These are phyloP conservation scores for Coemansia sp. DNA, from an alignment of 371 early-diverging fungal genomes.

Conservation along the genomic window DNA sequence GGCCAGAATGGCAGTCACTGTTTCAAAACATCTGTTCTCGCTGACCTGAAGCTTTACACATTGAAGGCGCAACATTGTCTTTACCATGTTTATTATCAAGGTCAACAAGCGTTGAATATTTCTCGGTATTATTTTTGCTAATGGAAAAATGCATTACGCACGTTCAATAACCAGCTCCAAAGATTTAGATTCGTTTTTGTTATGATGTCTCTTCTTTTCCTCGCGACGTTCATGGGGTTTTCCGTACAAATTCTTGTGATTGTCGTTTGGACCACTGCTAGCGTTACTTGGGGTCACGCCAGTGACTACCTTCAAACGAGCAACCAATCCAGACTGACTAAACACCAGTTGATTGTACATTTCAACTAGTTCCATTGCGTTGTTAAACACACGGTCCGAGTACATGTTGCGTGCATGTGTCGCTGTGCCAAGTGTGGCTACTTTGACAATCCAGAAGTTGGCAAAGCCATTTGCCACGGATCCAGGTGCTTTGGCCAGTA, in stretches of 20 bases:
- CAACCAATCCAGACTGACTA: neutral
- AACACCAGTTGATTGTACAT: neutral
- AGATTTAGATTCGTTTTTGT: no score
- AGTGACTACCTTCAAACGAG: neutral
- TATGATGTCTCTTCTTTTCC: no score
- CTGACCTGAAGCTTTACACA: constrained; percentile 64
- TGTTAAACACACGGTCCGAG: neutral
- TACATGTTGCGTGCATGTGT: neutral
- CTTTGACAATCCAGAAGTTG: neutral
- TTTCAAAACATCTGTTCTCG: constrained; percentile 52
- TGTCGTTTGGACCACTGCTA: no score
- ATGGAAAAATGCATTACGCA: no score
- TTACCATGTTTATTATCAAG: no score
- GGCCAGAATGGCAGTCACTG: no score
- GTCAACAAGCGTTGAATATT: no score
- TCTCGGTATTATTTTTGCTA: no score
- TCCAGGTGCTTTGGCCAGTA: neutral
- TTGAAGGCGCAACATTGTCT: constrained; percentile 59
- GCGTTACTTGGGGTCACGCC: neutral
- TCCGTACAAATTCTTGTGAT: no score
- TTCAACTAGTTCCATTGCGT: neutral
- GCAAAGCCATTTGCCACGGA: neutral
- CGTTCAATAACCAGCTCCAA: no score
- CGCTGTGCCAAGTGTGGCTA: neutral
- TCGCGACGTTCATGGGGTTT: no score